These are phyloP conservation scores for Metschnikowia gruessii DNA, from an alignment of 805 yeast species.

Conservation along the genomic window DNA sequence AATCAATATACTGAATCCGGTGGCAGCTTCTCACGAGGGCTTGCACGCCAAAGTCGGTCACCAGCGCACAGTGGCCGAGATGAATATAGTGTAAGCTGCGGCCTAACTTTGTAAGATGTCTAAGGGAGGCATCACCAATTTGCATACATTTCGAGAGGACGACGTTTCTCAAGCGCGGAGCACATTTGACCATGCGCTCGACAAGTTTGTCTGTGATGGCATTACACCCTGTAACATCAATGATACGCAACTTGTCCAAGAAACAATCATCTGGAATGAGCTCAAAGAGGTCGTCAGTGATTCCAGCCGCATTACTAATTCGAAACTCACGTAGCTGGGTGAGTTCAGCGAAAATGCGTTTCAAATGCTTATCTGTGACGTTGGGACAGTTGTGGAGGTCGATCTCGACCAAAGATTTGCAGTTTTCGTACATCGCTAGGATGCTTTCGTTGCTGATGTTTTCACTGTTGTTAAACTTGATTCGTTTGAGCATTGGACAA, in stretches of 20 bases:
- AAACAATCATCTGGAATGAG: constrained; percentile 46
- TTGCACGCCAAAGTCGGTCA: constrained; percentile 85
- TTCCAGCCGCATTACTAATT: constrained; percentile 65
- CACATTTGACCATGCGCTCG: constrained; percentile 64
- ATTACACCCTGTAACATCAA: constrained; percentile 83
- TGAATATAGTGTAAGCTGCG: constrained; percentile 84
- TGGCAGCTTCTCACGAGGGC: constrained; percentile 73
- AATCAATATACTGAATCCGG: constrained; percentile 85
- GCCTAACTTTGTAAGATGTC: constrained; percentile 69
- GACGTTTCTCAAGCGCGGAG: constrained; percentile 85
- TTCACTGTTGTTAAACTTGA: constrained; percentile 72
- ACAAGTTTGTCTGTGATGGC: constrained; percentile 78
- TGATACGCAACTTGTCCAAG: constrained; percentile 68
- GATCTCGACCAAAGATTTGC: constrained; percentile 82
- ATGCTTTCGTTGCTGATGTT: constrained; percentile 65
- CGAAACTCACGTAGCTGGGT: constrained; percentile 82
- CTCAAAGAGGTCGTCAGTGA: constrained; percentile 65
- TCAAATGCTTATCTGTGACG: constrained; percentile 63
- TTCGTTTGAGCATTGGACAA: constrained; percentile 77
- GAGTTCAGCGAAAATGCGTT: constrained; percentile 54
- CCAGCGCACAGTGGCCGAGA: constrained; percentile 87
- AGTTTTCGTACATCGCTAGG: constrained; percentile 57
- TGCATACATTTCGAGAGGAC: constrained; percentile 85
- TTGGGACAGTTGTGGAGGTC: constrained; percentile 82
- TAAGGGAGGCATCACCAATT: constrained; percentile 77